Percentiles rank a stretch among this genome's conserved stretches.
Evolutionary conservation across 2,329 filamentous ascomycete genomes (phyloP).

Genomic region (Epichloe baconii): DNA sequence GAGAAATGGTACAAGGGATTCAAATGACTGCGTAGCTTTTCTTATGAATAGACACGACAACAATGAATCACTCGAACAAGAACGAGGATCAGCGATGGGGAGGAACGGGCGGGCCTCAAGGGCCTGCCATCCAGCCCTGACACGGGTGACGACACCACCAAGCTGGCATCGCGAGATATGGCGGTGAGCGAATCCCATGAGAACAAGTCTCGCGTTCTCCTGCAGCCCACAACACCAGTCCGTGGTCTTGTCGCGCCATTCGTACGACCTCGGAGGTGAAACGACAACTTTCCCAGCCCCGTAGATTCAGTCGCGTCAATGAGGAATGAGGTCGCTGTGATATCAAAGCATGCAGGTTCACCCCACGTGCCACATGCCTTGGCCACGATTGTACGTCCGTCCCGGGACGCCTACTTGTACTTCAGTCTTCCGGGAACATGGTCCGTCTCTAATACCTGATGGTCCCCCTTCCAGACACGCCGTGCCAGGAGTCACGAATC

Average conservation of each 20-base stretch:
- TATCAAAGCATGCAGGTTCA: neutral
- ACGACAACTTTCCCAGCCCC: neutral
- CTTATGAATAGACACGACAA: neutral
- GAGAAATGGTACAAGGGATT: neutral
- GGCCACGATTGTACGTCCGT: conserved; percentile 5
- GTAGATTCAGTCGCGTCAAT: too few relatives aligned
- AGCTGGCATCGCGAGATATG: neutral
- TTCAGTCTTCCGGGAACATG: too few relatives aligned
- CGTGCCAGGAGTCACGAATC: too few relatives aligned
- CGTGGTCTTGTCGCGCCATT: too few relatives aligned
- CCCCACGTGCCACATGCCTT: conserved; percentile 11
- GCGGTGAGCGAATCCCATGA: neutral
- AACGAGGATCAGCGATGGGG: neutral
- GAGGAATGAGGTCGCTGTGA: too few relatives aligned
- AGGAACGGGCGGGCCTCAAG: conserved; percentile 1
- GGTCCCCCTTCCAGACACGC: neutral
- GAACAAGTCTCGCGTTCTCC: neutral
- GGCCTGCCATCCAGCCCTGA: neutral
- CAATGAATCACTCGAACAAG: neutral
- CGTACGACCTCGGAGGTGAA: neutral
- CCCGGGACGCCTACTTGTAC: too few relatives aligned
- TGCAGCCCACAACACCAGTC: neutral
- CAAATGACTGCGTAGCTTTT: neutral
- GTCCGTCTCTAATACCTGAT: too few relatives aligned
- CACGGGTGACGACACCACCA: neutral